Evolutionary conservation across 305 asterid species (phyloP).

Genomic region (Stenogyne calaminthoides): DNA sequence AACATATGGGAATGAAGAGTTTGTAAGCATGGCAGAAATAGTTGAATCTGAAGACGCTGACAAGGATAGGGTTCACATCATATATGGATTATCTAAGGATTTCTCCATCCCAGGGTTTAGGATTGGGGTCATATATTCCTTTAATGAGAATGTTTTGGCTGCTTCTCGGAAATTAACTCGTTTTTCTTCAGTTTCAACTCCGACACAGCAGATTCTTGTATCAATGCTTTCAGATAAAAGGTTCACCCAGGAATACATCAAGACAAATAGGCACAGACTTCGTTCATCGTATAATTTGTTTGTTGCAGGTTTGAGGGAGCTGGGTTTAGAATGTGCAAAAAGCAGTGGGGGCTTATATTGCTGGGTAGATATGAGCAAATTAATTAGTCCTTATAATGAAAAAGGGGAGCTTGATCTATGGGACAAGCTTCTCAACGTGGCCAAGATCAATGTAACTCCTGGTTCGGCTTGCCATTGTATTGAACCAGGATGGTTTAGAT

Average conservation of each 20-base stretch:
- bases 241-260: constrained; percentile 56
- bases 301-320: constrained; percentile 56
- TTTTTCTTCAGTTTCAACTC: constrained; percentile 82
- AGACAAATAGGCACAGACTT: constrained; percentile 55
- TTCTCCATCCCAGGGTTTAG: constrained; percentile 82
- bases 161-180: constrained; percentile 72
- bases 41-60: constrained; percentile 63
- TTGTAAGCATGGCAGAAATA: constrained; percentile 91
- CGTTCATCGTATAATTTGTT: constrained; percentile 52
- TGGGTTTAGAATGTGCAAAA: constrained; percentile 67
- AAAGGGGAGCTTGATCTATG: constrained; percentile 93
- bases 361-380: constrained; percentile 89
- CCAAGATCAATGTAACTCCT: constrained; percentile 78
- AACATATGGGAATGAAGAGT: constrained; percentile 65
- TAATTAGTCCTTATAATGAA: constrained; percentile 71
- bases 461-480: constrained; percentile 95
- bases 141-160: constrained; percentile 65
- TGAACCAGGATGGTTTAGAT: constrained; percentile 95
- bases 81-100: constrained; percentile 87
- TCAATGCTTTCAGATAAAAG: constrained; percentile 76
- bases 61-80: constrained; percentile 82
- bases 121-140: constrained; percentile 79
- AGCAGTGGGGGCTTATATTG: constrained; percentile 85
- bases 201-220: constrained; percentile 69
- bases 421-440: constrained; percentile 69